Evolutionary conservation across 257 asterid species (phyloP).

Genomic region (Plantago elongata): DNA sequence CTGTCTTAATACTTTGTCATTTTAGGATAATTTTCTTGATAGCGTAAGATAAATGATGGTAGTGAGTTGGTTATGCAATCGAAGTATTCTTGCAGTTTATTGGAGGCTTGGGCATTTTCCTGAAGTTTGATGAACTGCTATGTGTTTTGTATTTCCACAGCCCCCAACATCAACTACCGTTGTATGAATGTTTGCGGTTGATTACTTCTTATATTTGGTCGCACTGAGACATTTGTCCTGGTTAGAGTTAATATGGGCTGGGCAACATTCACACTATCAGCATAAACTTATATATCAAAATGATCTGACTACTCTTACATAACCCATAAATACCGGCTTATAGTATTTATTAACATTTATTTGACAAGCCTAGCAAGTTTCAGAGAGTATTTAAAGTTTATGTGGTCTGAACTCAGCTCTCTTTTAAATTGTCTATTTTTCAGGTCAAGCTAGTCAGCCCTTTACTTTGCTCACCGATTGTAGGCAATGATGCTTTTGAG

Average conservation of each 20-base stretch:
- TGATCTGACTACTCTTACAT: conserved; percentile 10
- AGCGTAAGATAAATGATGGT: conserved; percentile 7
- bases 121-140: conserved; percentile 5
- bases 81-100: not conserved
- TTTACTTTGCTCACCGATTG: conserved; percentile 68
- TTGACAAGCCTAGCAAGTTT: conserved; percentile 12
- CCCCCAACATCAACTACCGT: conserved; percentile 1
- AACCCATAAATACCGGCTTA: not conserved
- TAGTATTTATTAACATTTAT: conserved; percentile 8
- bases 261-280: not conserved
- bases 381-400: conserved; percentile 1
- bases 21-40: not conserved
- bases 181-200: conserved; percentile 4
- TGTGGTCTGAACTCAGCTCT: conserved; percentile 9
- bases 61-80: not conserved
- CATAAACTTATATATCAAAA: conserved; percentile 2
- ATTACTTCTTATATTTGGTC: not conserved
- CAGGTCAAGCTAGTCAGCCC: conserved; percentile 80
- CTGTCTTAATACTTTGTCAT: conserved; percentile 8
- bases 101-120: not conserved
- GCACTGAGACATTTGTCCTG: conserved; percentile 2
- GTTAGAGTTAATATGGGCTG: not conserved
- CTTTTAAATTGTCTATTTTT: conserved; percentile 14
- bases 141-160: not conserved
- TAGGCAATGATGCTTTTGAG: conserved; percentile 87